Conservation (phyloP, 495 filamentous ascomycete genomes). For the Xylaria intraflava region DNA sequence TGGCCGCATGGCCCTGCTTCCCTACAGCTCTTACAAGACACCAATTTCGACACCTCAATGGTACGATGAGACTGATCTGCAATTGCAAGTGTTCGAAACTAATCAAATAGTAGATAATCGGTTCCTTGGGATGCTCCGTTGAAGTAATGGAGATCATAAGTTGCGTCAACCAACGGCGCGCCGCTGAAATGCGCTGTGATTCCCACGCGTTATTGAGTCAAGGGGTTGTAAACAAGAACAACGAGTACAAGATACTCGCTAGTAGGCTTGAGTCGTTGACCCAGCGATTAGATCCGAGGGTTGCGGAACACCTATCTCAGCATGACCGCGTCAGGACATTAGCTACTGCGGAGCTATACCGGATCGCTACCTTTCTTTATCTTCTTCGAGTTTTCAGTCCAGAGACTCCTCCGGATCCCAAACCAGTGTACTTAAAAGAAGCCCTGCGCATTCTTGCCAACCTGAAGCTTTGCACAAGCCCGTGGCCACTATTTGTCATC, state of each 20-base stretch:
- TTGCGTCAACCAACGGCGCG: constrained; percentile 24
- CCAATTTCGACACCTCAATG: constrained; percentile 24
- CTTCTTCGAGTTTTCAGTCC: constrained; percentile 22
- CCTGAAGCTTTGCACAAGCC: constrained; percentile 29
- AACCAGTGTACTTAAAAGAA: constrained; percentile 21
- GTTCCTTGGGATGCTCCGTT: constrained; percentile 31
- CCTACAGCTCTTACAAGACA: constrained; percentile 20
- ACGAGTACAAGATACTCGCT: constrained; percentile 20
- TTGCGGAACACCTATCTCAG: constrained; percentile 12
- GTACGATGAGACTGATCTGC: constrained; percentile 7
- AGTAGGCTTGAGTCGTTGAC: constrained; percentile 16
- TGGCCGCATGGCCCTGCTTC: constrained; percentile 21
- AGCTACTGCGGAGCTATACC: constrained; percentile 29
- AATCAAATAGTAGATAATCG: constrained; percentile 24
- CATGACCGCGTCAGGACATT: constrained; percentile 21
- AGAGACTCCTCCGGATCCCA: constrained; percentile 18
- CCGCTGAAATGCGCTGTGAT: constrained; percentile 16
- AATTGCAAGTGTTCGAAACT: not conserved
- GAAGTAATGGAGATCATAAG: constrained; percentile 31
- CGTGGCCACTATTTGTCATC: constrained; percentile 33
- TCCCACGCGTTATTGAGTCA: constrained; percentile 8
- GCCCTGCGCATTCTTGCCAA: constrained; percentile 19
- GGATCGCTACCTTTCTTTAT: constrained; percentile 28
- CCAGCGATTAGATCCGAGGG: constrained; percentile 20
- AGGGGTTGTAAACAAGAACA: constrained; percentile 14